Conservation (phyloP, 331 rosid species). For the Saraca asoca region DNA sequence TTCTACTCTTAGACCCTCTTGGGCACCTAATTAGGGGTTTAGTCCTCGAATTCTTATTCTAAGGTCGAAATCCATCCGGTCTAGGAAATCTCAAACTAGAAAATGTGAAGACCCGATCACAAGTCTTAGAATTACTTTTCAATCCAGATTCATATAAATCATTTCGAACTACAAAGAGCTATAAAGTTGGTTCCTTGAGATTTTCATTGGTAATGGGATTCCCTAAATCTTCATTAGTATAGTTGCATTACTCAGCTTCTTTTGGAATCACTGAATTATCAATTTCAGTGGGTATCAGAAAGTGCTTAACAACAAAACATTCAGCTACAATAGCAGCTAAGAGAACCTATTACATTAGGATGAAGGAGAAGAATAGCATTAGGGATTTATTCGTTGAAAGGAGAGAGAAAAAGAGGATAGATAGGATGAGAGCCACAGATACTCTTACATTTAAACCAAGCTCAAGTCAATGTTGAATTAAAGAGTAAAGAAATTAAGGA, state of each 20-base stretch:
- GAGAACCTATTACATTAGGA: slow-evolving; percentile 62
- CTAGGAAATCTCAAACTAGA: slow-evolving; percentile 38
- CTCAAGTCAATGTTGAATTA: neutral
- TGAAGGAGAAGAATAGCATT: neutral
- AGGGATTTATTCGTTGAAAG: neutral
- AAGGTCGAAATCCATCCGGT: slow-evolving; percentile 23
- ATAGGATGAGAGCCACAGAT: neutral
- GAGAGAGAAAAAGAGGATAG: neutral
- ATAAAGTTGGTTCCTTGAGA: slow-evolving; percentile 1
- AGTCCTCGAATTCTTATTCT: slow-evolving; percentile 35
- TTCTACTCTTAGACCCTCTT: slow-evolving; percentile 31
- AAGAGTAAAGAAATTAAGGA: no score
- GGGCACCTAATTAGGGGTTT: slow-evolving; percentile 31
- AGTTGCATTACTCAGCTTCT: slow-evolving; percentile 19
- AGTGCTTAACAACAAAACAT: slow-evolving; percentile 54
- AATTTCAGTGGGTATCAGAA: slow-evolving; percentile 27
- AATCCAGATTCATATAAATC: neutral
- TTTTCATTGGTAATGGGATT: neutral
- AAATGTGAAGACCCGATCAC: slow-evolving; percentile 53
- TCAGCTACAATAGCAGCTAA: slow-evolving; percentile 63
- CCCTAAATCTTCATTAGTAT: slow-evolving; percentile 15
- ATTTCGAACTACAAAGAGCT: slow-evolving; percentile 6
- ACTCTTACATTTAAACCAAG: neutral
- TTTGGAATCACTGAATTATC: neutral
- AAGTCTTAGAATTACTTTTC: slow-evolving; percentile 26